Base-by-base conservation (phyloP, 2,329 filamentous ascomycete species). In the Fusarium compactum region DNA sequence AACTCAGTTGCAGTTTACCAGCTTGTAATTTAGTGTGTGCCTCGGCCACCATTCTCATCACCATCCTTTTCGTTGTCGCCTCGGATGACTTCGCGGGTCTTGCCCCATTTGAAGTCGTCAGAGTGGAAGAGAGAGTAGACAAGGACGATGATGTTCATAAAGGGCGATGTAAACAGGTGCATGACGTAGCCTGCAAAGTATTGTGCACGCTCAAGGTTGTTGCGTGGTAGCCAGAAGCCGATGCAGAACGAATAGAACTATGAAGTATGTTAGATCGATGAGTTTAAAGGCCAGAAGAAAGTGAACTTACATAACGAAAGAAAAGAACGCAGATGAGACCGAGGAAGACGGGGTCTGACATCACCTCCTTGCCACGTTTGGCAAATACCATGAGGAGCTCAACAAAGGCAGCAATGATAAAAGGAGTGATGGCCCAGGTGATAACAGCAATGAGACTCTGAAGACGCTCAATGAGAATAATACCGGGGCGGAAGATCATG, bases 61-160 rank as follows among this genome's bases (percentile, higher is more conserved):
- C 67, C 70, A 5, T 74, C 73, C 45, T 77, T 76, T 24, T 78
- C 76, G 2, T 74, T 67, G 2, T 63, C 58, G 5, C 69, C 76
- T 14, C 65, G 62, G 29, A 81, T 58, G 34, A 82, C 80, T 30
- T 82, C 79, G 3, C 81, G 73, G 2, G 82, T 84, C 75, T 84
- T 84, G 18, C 82, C 82, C 82, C 82, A 84, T 60, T 80, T 81
- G 74, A 84, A 84, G 68, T 82, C 81, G 58, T 84, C 82, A 8
- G 82, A 80, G 54, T 83, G 75, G 46, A 80, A 73, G 20, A 84
- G 75, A 1, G 82, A 82, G 61, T 83, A 84, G 3, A 79, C 66
- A 15, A 84, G 63, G 32, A 84, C 79, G 41, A 82, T 74, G 27
- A 84, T 80, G 71, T 84, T 84, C 69, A 84, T 77, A 47, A 84